Evolutionary conservation across 2,329 filamentous ascomycete genomes (phyloP).

Genomic region (Blastomyces emzantsi): DNA sequence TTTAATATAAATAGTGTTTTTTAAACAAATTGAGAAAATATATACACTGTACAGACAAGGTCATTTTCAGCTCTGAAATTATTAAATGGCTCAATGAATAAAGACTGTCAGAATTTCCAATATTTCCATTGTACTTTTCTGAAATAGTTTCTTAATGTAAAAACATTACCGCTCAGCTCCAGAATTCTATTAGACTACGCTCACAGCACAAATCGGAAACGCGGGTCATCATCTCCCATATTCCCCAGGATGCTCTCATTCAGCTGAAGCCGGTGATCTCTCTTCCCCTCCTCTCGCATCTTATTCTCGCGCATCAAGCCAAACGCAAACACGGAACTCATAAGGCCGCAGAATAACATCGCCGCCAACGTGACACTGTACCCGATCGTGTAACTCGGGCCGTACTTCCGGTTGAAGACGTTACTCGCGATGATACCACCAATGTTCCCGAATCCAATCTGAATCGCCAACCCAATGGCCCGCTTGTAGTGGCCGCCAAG

Average conservation of each 20-base stretch:
- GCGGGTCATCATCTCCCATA: slow-evolving; percentile 28
- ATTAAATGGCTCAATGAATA: too few relatives aligned
- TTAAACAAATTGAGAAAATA: too few relatives aligned
- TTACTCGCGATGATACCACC: slow-evolving; percentile 52
- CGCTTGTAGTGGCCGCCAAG: slow-evolving; percentile 61
- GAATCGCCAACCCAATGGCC: slow-evolving; percentile 56
- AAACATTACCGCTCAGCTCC: too few relatives aligned
- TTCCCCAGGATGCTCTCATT: slow-evolving; percentile 22
- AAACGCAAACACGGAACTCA: slow-evolving; percentile 21
- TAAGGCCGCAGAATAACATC: slow-evolving; percentile 23
- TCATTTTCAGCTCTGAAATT: too few relatives aligned
- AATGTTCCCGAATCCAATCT: slow-evolving; percentile 58
- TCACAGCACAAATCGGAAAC: slow-evolving; percentile 29
- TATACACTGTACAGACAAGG: too few relatives aligned
- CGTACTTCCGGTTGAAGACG: slow-evolving; percentile 31
- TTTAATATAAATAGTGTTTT: too few relatives aligned
- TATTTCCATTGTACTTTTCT: too few relatives aligned
- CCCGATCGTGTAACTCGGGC: slow-evolving; percentile 31
- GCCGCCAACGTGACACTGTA: slow-evolving; percentile 30
- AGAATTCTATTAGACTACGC: too few relatives aligned
- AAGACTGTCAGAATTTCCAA: too few relatives aligned
- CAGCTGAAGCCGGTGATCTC: slow-evolving; percentile 19
- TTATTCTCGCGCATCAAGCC: slow-evolving; percentile 25
- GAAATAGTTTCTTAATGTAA: too few relatives aligned
- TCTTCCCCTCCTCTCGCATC: slow-evolving; percentile 21